phyloP scores from a whole-genome alignment of 208 protist genomes.

The Trichomonas gallinae region DNA sequence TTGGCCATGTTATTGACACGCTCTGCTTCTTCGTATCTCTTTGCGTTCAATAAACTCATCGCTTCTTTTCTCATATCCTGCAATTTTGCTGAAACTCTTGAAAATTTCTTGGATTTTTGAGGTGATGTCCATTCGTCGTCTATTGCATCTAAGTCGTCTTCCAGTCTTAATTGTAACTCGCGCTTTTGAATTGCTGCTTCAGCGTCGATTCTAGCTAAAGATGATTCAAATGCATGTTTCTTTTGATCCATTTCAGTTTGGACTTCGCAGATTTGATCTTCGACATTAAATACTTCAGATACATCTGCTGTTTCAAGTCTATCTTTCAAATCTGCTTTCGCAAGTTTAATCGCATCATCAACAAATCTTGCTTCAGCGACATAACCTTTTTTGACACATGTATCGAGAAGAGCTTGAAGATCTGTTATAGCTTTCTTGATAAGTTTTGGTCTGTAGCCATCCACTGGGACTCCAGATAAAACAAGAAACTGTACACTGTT shows the following conservation, averaged over 20 bases:
- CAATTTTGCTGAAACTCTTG: background rate
- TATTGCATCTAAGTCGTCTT: background rate
- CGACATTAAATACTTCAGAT: background rate
- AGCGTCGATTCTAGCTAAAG: background rate
- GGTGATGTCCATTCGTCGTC: background rate
- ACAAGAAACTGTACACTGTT: background rate
- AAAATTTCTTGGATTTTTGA: background rate
- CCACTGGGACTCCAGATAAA: background rate
- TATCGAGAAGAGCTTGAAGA: background rate
- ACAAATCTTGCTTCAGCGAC: background rate
- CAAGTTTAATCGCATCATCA: background rate
- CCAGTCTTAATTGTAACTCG: background rate
- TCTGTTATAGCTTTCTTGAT: background rate
- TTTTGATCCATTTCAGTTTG: background rate
- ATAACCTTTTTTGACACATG: background rate
- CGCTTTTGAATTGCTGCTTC: background rate
- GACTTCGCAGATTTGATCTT: background rate
- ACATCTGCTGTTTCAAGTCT: background rate
- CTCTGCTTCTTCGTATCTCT: background rate
- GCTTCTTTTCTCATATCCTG: background rate
- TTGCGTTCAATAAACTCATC: background rate
- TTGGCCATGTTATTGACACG: background rate
- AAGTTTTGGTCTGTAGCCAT: background rate
- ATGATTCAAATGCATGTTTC: background rate
- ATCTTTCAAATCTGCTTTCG: background rate